These are phyloP conservation scores for Colletotrichum navitas DNA, from an alignment of 2,329 filamentous ascomycete genomes.

Conservation along the genomic window DNA sequence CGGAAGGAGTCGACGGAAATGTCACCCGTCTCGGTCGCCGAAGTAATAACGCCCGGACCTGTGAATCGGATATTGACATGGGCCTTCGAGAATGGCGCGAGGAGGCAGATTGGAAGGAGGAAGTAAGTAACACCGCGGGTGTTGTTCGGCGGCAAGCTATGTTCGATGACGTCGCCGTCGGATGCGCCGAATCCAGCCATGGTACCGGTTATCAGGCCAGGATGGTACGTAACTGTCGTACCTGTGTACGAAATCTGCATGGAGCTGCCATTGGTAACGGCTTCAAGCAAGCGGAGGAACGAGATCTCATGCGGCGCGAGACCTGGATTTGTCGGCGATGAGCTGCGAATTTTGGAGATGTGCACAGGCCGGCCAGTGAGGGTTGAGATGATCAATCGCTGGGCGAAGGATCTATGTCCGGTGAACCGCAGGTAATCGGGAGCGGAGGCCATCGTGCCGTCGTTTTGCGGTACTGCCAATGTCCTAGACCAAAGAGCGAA, in stretches of 20 bases:
- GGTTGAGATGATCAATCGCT: constrained; percentile 89
- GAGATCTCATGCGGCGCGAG: constrained; percentile 94
- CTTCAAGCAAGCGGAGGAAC: constrained; percentile 92
- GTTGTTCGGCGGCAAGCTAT: constrained; percentile 82
- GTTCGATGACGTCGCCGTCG: constrained; percentile 80
- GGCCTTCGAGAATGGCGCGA: constrained; percentile 93
- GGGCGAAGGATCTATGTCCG: constrained; percentile 83
- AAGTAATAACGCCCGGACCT: constrained; percentile 93
- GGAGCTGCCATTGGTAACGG: constrained; percentile 92
- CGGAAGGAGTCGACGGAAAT: constrained; percentile 93
- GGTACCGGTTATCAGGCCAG: constrained; percentile 90
- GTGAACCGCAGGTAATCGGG: constrained; percentile 80
- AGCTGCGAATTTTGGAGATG: constrained; percentile 92
- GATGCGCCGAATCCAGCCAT: constrained; percentile 80
- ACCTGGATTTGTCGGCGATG: constrained; percentile 87
- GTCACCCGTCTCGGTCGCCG: constrained; percentile 85
- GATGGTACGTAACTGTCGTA: constrained; percentile 91
- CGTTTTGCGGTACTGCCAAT: constrained; percentile 27
- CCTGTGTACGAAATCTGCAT: constrained; percentile 98
- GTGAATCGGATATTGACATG: constrained; percentile 91
- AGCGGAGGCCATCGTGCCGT: constrained; percentile 56
- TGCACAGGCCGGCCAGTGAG: constrained; percentile 90
- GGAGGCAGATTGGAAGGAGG: constrained; percentile 86
- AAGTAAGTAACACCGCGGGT: constrained; percentile 91
- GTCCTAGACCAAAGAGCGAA: constrained; percentile 4